A percentile compares a stretch with the other conserved stretches of the same genome.
These are phyloP conservation scores for Termitomyces sp. DNA, from an alignment of 768 basidiomycete species.

Conservation along the genomic window DNA sequence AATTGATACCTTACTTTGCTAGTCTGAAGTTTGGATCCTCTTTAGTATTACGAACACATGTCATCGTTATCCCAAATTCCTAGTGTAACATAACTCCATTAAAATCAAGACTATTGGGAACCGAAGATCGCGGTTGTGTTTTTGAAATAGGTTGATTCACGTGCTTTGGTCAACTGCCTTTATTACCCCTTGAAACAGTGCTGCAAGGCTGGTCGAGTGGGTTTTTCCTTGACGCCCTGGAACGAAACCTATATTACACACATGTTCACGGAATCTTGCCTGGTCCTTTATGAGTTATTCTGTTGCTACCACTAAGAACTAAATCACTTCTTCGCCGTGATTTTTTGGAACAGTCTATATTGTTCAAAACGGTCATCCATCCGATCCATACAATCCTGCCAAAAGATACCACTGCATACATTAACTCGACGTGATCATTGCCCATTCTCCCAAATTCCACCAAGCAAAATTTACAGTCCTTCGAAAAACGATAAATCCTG, in stretches of 20 bases:
- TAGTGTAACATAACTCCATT: background rate
- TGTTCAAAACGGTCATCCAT: background rate
- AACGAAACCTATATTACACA: background rate
- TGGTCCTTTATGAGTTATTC: background rate
- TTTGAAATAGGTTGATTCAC: too few species aligned
- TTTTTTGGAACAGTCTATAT: too few species aligned
- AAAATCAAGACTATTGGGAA: too few species aligned
- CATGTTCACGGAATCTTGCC: background rate
- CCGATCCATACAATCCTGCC: too few species aligned
- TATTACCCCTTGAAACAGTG: too few species aligned
- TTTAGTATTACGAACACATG: background rate
- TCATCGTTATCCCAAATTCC: background rate
- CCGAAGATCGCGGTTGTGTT: too few species aligned
- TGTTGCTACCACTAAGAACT: background rate
- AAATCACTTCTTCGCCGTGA: too few species aligned
- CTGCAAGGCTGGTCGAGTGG: too few species aligned
- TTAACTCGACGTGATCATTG: background rate
- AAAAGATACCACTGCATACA: background rate
- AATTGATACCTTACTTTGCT: background rate
- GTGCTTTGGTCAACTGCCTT: too few species aligned
- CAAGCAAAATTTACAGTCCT: conserved; percentile 40
- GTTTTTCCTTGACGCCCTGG: too few species aligned
- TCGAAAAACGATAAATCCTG: conserved; percentile 89
- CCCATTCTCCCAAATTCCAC: too few species aligned
- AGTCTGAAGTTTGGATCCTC: background rate